Percentiles rank a stretch among this genome's conserved stretches.
Conservation (phyloP, 1,139 yeast species). For the Arxiozyma telluris region DNA sequence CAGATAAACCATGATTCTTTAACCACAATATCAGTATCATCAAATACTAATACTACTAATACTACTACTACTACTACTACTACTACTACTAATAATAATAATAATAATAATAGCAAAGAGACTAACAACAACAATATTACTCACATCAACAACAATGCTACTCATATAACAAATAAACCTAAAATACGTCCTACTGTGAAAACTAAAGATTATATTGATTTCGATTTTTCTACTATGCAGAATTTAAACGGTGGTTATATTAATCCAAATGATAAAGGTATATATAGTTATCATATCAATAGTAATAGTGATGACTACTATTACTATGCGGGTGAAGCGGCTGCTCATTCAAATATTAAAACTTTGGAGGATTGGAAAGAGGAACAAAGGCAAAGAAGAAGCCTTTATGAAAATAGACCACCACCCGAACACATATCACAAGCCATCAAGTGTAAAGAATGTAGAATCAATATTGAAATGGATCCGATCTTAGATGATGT, state of each 20-base stretch:
- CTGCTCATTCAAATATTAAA: slow-evolving; percentile 29
- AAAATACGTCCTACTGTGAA: slow-evolving; percentile 35
- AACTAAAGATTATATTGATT: slow-evolving; percentile 75
- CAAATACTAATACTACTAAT: too few species aligned
- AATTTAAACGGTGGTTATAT: slow-evolving; percentile 87
- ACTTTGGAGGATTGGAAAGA: slow-evolving; percentile 73
- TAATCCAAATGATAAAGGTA: slow-evolving; percentile 34
- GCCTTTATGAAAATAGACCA: slow-evolving; percentile 42
- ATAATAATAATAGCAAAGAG: too few species aligned
- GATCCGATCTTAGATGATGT: slow-evolving; percentile 63
- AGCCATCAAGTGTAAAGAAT: slow-evolving; percentile 78
- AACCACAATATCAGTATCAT: too few species aligned
- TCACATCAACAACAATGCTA: not conserved
- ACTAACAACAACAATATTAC: not conserved
- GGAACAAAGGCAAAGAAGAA: slow-evolving; percentile 39
- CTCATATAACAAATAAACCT: slow-evolving; percentile 3
- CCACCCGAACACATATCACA: slow-evolving; percentile 62
- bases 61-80: too few species aligned
- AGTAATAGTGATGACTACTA: slow-evolving; percentile 6
- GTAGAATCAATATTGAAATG: slow-evolving; percentile 62
- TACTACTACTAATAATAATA: too few species aligned
- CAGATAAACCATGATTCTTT: too few species aligned
- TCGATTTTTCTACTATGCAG: slow-evolving; percentile 80
- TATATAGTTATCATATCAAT: not conserved
- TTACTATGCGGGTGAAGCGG: slow-evolving; percentile 12